Evolutionary conservation across 2,329 filamentous ascomycete genomes (phyloP), one percentile per base, ranked within the genome.

Genomic region (Didymella exigua): DNA sequence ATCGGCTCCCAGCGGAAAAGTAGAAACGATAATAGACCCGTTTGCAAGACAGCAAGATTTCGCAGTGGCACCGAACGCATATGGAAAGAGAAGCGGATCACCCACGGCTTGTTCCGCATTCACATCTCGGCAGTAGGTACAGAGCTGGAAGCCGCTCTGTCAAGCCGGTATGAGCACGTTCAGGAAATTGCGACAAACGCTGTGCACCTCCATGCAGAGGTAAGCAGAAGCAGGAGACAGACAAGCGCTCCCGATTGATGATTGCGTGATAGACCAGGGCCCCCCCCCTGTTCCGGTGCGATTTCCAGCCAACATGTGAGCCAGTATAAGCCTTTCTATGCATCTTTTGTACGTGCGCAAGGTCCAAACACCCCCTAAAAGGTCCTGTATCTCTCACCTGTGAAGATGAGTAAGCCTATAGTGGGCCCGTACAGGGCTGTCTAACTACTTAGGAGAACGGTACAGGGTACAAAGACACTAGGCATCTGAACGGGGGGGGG

Each of bases 11-110:
- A 44, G 19, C 16, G 18, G 16, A 29, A 26, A 31, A 16, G 11
- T n/a, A 48, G 24, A 19, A 40, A 23, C 27, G 2, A 43, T 29
- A 13, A 44, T 34, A 27, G 40, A n/a, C 40, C 43, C 50, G 49
- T 38, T 54, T 38, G 43, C 31, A 48, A 43, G 44, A 42, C 27
- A 34, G 23, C 21, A 47, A 19, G 49, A 23, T 29, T 36, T 36
- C 18, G 37, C 24, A 37, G 18, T 48, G 31, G 11, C 31, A 49
- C 38, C 34, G 41, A 31, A 45, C 34, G 27, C 33, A 10, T 33
- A 23, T 8, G 45, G 45, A 44, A 36, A 24, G 40, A 5, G 21
- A 23, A 30, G 45, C n/a, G 33, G 40, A 23, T 7, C 40, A 34
- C 36, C 33, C 16, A 30, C 27, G 27, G 21, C 40, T 34, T 21